Conservation (phyloP, 345 rosid genomes). For the Erodium maritimum region DNA sequence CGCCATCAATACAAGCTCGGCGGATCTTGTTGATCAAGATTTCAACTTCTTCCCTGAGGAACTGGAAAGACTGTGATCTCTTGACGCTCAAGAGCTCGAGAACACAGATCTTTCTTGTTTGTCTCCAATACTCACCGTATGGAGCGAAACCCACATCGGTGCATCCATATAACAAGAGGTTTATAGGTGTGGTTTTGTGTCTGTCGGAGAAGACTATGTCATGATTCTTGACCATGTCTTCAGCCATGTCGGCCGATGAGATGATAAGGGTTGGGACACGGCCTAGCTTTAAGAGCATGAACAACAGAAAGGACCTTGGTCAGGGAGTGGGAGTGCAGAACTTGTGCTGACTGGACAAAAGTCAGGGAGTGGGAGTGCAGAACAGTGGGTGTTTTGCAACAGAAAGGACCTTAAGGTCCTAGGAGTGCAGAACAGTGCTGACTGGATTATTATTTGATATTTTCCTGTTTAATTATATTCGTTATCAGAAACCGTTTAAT, state of each 20-base stretch:
- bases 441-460: too few species aligned
- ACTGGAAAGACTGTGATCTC: slow-evolving; percentile 13
- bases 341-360: too few species aligned
- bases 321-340: too few species aligned
- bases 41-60: slow-evolving; percentile 12
- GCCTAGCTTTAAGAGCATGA: slow-evolving; percentile 3
- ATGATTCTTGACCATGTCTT: slow-evolving; percentile 3
- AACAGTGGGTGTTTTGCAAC: too few species aligned
- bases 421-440: too few species aligned
- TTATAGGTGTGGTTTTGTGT: slow-evolving; percentile 5
- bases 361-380: too few species aligned
- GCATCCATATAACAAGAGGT: slow-evolving; percentile 8
- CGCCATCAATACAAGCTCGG: too few species aligned
- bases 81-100: slow-evolving; percentile 12
- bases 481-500: too few species aligned
- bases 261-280: neutral
- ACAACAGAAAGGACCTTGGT: too few species aligned
- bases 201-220: slow-evolving; percentile 4
- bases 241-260: slow-evolving; percentile 3
- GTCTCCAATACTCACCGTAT: slow-evolving; percentile 20
- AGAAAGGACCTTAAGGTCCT: too few species aligned
- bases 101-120: slow-evolving; percentile 8
- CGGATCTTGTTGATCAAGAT: slow-evolving; percentile 6
- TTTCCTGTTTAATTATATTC: too few species aligned
- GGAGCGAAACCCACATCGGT: slow-evolving; percentile 9